Evolutionary conservation across 2,329 filamentous ascomycete species (phyloP), one percentile per base, ranked within the genome.

Genomic region (Clonostachys chloroleuca): DNA sequence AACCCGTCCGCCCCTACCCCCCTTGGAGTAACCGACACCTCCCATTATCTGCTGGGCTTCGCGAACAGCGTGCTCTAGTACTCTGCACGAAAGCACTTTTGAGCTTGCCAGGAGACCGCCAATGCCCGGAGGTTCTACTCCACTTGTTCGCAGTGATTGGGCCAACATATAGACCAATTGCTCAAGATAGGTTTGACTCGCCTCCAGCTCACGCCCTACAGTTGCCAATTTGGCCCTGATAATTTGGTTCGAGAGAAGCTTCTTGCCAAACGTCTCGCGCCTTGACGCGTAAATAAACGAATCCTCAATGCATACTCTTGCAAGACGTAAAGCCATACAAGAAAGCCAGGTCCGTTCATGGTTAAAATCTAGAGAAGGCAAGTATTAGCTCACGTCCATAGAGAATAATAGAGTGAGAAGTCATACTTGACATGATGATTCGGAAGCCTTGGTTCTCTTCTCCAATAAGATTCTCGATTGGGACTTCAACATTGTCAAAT

Each of bases 401-500:
- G 4, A 30, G 24, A 9, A 30, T 30, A 30, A 30, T 30, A 30
- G 2, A 10, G 9, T 30, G 24, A 10, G 24, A 30, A 30, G 36
- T n/a, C 12, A 18, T 39, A 39, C 36, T 39, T n/a, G 36, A 39
- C 80, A 83, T 83, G 60, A 95, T 89, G 33, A 94, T 87, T 51
- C 85, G 79, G 60, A 95, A 92, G 7, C 90, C 90, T 70, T 92
- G 88, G 73, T 92, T 82, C 68, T 95, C 89, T 61, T 88, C 73
- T 51, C 90, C 90, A 6, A 95, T 72, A 13, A 95, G 72, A 65
- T 94, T 84, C 61, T 83, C 79, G 0, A 81, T 85, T 0, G 90
- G 89, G 1, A 95, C 89, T 71, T 90, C 90, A 66, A 92, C 89
- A 55, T 94, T 88, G 67, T 92, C 87, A 64, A 89, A 92, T 44